A percentile compares a stretch with the other conserved stretches of the same genome.
These are phyloP conservation scores for Naegleria gruberi DNA, from an alignment of 208 protist genomes.

Conservation along the genomic window DNA sequence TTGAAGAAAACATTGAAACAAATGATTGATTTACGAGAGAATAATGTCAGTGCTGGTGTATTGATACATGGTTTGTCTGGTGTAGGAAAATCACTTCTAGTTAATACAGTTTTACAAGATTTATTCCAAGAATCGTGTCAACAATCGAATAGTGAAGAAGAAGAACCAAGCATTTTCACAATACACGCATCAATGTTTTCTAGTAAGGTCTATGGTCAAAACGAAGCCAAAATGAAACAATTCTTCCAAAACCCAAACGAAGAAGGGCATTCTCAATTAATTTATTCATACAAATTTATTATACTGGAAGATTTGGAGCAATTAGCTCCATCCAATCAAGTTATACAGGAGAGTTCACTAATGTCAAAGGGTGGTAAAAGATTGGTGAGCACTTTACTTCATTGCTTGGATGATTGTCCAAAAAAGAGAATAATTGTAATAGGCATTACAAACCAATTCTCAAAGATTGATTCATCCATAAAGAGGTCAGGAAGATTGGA, in stretches of 20 bases:
- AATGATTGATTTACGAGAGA: background rate
- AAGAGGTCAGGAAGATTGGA: background rate
- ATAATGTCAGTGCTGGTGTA: background rate
- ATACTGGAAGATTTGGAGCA: background rate
- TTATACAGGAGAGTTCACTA: background rate
- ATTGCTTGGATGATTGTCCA: background rate
- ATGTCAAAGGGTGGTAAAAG: background rate
- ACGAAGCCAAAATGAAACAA: background rate
- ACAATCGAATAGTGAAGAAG: background rate
- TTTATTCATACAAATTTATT: background rate
- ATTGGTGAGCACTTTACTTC: background rate
- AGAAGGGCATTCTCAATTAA: background rate
- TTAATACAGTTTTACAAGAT: conserved; percentile 1
- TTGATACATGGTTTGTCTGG: background rate
- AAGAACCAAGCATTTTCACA: background rate
- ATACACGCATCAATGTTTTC: background rate
- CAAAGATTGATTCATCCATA: background rate
- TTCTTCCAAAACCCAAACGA: background rate
- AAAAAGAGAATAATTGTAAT: conserved; percentile 12
- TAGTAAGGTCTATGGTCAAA: background rate
- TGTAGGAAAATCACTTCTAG: background rate
- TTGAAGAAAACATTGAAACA: background rate
- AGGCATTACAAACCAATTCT: background rate
- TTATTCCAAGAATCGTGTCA: background rate
- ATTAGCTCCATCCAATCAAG: background rate